A percentile compares a stretch with the other conserved stretches of the same genome.
Conservation (phyloP, 192 early-diverging fungal genomes). For the Coemansia sp. region DNA sequence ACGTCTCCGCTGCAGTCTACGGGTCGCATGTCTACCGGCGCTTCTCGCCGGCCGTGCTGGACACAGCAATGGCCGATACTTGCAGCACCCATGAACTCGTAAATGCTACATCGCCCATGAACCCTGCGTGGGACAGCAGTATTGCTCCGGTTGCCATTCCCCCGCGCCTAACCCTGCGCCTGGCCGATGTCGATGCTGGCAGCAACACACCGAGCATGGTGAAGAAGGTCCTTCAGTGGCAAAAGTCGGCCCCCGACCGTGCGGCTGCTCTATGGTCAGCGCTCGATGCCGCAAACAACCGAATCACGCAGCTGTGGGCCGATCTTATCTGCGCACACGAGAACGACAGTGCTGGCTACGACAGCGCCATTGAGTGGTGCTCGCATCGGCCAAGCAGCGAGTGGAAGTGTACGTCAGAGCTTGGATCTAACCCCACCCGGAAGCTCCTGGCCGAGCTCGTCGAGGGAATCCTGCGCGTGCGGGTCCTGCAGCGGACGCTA, state of each 20-base stretch:
- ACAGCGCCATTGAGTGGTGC: constrained; percentile 47
- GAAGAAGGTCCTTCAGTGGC: constrained; percentile 79
- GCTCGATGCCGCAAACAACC: constrained; percentile 58
- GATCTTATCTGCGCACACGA: constrained; percentile 38
- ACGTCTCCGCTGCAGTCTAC: constrained; percentile 87
- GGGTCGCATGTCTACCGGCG: constrained; percentile 83
- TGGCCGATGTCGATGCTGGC: constrained; percentile 93
- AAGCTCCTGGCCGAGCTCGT: constrained; percentile 54
- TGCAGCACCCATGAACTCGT: constrained; percentile 9
- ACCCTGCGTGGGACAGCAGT: constrained; percentile 61
- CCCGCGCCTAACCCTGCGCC: constrained; percentile 60
- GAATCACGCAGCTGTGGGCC: constrained; percentile 52
- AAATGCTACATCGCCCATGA: constrained; percentile 28
- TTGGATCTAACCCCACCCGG: not conserved
- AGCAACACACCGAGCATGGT: constrained; percentile 92
- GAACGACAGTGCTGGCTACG: constrained; percentile 15
- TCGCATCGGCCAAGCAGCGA: constrained; percentile 22
- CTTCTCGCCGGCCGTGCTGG: constrained; percentile 68
- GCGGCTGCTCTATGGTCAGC: constrained; percentile 46
- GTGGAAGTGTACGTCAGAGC: constrained; percentile 8
- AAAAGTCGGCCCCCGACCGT: constrained; percentile 58
- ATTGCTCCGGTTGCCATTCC: constrained; percentile 65
- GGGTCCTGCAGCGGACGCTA: constrained; percentile 65
- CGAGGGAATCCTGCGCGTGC: constrained; percentile 41
- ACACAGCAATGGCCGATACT: constrained; percentile 46